These are phyloP conservation scores for Fusarium chlamydosporum DNA, from an alignment of 2,329 filamentous ascomycete genomes.

Conservation along the genomic window DNA sequence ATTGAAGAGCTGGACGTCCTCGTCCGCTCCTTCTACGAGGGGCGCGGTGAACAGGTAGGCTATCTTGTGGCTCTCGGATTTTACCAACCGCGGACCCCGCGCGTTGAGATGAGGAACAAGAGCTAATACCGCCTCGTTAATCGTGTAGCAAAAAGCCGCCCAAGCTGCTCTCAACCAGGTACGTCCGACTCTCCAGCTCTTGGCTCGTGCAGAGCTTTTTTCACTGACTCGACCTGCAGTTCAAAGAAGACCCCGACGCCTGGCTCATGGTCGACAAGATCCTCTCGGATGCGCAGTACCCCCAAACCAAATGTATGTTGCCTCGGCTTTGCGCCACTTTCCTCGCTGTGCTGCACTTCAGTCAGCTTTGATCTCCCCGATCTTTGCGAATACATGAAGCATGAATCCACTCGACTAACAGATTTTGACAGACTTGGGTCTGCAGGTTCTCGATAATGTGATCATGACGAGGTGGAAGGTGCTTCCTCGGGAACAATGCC, in stretches of 20 bases:
- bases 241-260: slow-evolving; percentile 98
- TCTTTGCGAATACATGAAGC: slow-evolving; percentile 7
- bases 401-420: slow-evolving; percentile 47
- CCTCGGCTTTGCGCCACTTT: slow-evolving; percentile 35
- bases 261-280: slow-evolving; percentile 99
- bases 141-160: slow-evolving; percentile 91
- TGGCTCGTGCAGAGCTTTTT: background rate
- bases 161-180: slow-evolving; percentile 94
- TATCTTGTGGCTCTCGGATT: slow-evolving; percentile 29
- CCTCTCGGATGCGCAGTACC: slow-evolving; percentile 90
- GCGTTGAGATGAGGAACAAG: slow-evolving; percentile 35
- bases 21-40: slow-evolving; percentile 97
- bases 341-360: slow-evolving; percentile 9
- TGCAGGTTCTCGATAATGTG: slow-evolving; percentile 97
- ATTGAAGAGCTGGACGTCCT: slow-evolving; percentile 97
- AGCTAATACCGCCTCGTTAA: slow-evolving; percentile 48
- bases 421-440: slow-evolving; percentile 77
- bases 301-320: slow-evolving; percentile 92
- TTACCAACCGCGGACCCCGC: slow-evolving; percentile 43
- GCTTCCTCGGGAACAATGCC: slow-evolving; percentile 93
- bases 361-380: slow-evolving; percentile 3
- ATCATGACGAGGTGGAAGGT: slow-evolving; percentile 99
- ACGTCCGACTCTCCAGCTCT: slow-evolving; percentile 55
- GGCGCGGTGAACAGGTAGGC: slow-evolving; percentile 89
- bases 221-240: slow-evolving; percentile 67